A percentile compares a stretch with the other conserved stretches of the same genome.
phyloP scores from a whole-genome alignment of 257 asterid species.

The Fraxinus quadrangulata region DNA sequence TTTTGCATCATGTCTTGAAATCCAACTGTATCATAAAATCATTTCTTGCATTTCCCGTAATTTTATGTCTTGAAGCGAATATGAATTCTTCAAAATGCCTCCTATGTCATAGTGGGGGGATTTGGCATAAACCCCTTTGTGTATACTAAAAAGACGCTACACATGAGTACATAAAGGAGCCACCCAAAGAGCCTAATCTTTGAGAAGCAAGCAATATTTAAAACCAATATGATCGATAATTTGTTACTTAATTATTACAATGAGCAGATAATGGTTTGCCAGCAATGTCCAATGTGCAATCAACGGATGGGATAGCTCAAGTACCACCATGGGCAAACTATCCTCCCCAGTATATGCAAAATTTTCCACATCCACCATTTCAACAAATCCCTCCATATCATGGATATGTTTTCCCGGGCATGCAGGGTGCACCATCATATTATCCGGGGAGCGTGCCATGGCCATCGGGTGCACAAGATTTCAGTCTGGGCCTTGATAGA shows the following conservation, averaged over 20 bases:
- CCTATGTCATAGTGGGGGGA: not conserved
- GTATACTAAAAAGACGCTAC: not conserved
- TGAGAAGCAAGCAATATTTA: not conserved
- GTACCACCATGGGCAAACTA: slow-evolving; percentile 53
- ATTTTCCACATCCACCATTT: slow-evolving; percentile 55
- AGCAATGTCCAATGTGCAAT: slow-evolving; percentile 40
- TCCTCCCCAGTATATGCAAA: slow-evolving; percentile 52
- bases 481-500: slow-evolving; percentile 33
- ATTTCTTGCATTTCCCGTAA: not conserved
- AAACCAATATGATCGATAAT: not conserved
- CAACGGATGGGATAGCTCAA: slow-evolving; percentile 52
- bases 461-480: slow-evolving; percentile 55
- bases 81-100: not conserved
- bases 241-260: slow-evolving; percentile 21
- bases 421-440: slow-evolving; percentile 54
- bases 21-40: not conserved
- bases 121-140: not conserved
- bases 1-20: not conserved
- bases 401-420: slow-evolving; percentile 57
- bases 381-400: slow-evolving; percentile 59
- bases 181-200: not conserved
- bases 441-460: slow-evolving; percentile 51
- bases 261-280: slow-evolving; percentile 48
- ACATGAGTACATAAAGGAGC: not conserved
- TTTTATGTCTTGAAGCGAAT: not conserved